A percentile compares a stretch with the other conserved stretches of the same genome.
phyloP scores from a whole-genome alignment of 805 yeast genomes.

The Tetrapisispora pingtungensis region DNA sequence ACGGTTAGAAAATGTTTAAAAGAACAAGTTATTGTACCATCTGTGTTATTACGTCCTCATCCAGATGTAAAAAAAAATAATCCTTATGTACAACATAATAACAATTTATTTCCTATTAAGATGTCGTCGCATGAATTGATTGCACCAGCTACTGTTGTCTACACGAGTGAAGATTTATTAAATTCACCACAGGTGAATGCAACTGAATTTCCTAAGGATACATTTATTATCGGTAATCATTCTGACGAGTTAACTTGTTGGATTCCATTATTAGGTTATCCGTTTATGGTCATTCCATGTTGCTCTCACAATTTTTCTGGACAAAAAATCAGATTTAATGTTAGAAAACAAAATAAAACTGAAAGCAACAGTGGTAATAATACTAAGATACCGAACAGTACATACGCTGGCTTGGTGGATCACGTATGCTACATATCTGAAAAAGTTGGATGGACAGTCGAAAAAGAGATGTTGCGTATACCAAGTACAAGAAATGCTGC shows the following conservation, averaged over 20 bases:
- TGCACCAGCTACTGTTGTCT: slow-evolving; percentile 36
- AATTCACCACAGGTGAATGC: slow-evolving; percentile 47
- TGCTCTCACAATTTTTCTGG: slow-evolving; percentile 87
- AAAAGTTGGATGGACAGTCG: slow-evolving; percentile 72
- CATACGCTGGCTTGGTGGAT: slow-evolving; percentile 79
- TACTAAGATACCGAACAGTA: slow-evolving; percentile 34
- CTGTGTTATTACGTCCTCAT: slow-evolving; percentile 57
- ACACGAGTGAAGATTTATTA: slow-evolving; percentile 33
- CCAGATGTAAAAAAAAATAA: slow-evolving; percentile 46
- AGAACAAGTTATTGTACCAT: slow-evolving; percentile 80
- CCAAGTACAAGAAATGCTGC: slow-evolving; percentile 95
- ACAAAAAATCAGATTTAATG: slow-evolving; percentile 54
- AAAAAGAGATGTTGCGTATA: slow-evolving; percentile 79
- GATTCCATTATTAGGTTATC: slow-evolving; percentile 81
- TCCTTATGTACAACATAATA: slow-evolving; percentile 51
- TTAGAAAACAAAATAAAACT: slow-evolving; percentile 19
- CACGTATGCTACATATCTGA: slow-evolving; percentile 64
- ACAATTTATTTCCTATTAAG: slow-evolving; percentile 35
- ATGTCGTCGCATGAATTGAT: slow-evolving; percentile 31
- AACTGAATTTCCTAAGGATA: slow-evolving; percentile 55
- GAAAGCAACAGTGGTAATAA: slow-evolving; percentile 4
- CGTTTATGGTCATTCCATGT: slow-evolving; percentile 89
- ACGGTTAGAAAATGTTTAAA: slow-evolving; percentile 45
- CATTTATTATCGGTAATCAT: slow-evolving; percentile 88
- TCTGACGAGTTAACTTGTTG: slow-evolving; percentile 93